Percentiles rank a stretch among this genome's conserved stretches.
These are phyloP conservation scores for Globisporangium echinulatum DNA, from an alignment of 352 stramenopile genomes.

Conservation along the genomic window DNA sequence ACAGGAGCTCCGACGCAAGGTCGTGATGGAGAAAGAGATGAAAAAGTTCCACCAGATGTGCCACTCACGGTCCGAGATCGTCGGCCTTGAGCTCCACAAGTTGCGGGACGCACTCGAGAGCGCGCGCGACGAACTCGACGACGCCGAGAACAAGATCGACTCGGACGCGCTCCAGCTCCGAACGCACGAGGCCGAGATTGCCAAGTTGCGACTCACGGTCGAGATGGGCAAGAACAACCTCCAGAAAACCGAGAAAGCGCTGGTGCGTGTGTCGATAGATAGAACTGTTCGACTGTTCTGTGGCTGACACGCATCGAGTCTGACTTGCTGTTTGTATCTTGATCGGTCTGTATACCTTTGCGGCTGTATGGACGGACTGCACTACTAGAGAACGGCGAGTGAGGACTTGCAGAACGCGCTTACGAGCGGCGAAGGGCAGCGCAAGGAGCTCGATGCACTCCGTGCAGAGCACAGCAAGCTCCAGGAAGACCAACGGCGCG, in stretches of 20 bases:
- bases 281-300: no score
- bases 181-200: slow-evolving; percentile 52
- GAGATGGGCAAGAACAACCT: slow-evolving; percentile 54
- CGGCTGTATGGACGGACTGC: background rate
- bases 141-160: slow-evolving; percentile 69
- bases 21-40: slow-evolving; percentile 66
- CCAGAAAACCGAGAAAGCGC: slow-evolving; percentile 30
- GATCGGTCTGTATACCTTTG: no score
- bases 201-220: slow-evolving; percentile 58
- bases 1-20: slow-evolving; percentile 57
- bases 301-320: background rate
- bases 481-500: slow-evolving; percentile 40
- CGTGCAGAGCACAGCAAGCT: slow-evolving; percentile 28
- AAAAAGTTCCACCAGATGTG: slow-evolving; percentile 65
- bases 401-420: slow-evolving; percentile 44
- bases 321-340: background rate
- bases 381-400: slow-evolving; percentile 39
- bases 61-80: slow-evolving; percentile 47
- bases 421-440: slow-evolving; percentile 23
- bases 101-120: slow-evolving; percentile 33
- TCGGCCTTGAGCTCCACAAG: slow-evolving; percentile 52
- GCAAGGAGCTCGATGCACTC: slow-evolving; percentile 25
- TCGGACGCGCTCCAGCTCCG: slow-evolving; percentile 57
- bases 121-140: slow-evolving; percentile 46
- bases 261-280: slow-evolving; percentile 24